A percentile compares a stretch with the other conserved stretches of the same genome.
These are phyloP conservation scores for Neoboletus brunneissimus DNA, from an alignment of 768 basidiomycete genomes.

Conservation along the genomic window DNA sequence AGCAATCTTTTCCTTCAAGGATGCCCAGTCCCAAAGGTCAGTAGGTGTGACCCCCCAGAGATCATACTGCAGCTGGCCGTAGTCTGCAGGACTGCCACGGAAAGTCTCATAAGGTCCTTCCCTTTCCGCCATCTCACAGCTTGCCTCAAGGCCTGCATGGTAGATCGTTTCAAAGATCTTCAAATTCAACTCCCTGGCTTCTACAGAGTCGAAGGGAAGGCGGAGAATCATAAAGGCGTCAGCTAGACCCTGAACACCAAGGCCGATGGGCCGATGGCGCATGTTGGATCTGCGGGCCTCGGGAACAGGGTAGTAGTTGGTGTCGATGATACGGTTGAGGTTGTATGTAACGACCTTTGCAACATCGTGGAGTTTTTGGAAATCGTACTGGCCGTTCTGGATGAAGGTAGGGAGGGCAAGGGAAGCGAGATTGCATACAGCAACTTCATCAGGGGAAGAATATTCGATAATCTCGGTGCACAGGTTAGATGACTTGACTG, in stretches of 20 bases:
- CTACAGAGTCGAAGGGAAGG: slow-evolving; percentile 90
- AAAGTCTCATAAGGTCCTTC: slow-evolving; percentile 88
- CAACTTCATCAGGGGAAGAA: slow-evolving; percentile 94
- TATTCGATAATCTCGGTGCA: slow-evolving; percentile 99
- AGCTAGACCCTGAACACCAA: slow-evolving; percentile 97
- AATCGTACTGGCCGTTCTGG: slow-evolving; percentile 80
- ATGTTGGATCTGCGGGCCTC: slow-evolving; percentile 92
- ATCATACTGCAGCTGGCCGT: slow-evolving; percentile 90
- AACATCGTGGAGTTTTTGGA: slow-evolving; percentile 92
- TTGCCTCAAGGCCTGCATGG: slow-evolving; percentile 89
- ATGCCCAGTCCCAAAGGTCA: slow-evolving; percentile 91
- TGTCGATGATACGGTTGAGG: slow-evolving; percentile 90
- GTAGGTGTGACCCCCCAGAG: slow-evolving; percentile 92
- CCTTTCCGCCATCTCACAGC: slow-evolving; percentile 75
- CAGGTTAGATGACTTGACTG: slow-evolving; percentile 98
- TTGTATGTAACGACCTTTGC: slow-evolving; percentile 90
- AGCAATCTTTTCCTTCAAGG: slow-evolving; percentile 83
- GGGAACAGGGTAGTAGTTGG: slow-evolving; percentile 93
- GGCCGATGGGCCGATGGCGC: slow-evolving; percentile 95
- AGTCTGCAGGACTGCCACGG: slow-evolving; percentile 84
- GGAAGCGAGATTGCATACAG: slow-evolving; percentile 98
- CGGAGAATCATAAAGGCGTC: slow-evolving; percentile 97
- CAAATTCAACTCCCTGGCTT: slow-evolving; percentile 84
- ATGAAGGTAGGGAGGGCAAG: slow-evolving; percentile 93
- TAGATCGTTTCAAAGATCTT: slow-evolving; percentile 99